These are phyloP conservation scores for Penicillium sclerotiorum DNA, from an alignment of 2,329 filamentous ascomycete species.

Conservation along the genomic window DNA sequence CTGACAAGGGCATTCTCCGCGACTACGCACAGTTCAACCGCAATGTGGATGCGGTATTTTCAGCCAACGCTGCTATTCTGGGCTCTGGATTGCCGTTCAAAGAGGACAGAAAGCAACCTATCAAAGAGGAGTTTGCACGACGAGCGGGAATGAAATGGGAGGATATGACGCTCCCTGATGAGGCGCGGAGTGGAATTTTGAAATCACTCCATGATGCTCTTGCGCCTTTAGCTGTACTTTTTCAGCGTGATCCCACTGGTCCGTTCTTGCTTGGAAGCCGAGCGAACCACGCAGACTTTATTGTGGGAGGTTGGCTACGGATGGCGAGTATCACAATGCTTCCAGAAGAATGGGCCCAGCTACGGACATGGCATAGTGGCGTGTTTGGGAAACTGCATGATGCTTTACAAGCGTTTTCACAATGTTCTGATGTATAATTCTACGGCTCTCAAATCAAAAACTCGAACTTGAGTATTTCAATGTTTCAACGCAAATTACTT, in stretches of 20 bases:
- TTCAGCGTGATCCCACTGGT: conserved; percentile 42
- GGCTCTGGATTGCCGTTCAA: conserved; percentile 54
- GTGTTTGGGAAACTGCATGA: not conserved
- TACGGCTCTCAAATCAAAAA: too few relatives aligned
- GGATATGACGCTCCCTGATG: conserved; percentile 38
- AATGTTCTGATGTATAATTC: too few relatives aligned
- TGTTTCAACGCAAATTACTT: too few relatives aligned
- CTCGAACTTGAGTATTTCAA: too few relatives aligned
- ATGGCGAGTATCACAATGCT: not conserved
- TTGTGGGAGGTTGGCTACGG: not conserved
- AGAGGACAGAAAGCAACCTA: conserved; percentile 48
- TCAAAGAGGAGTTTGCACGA: conserved; percentile 52
- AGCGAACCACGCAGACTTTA: not conserved
- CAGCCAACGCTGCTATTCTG: conserved; percentile 47
- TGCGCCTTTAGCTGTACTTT: conserved; percentile 48
- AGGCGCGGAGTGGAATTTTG: conserved; percentile 45
- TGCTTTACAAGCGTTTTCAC: too few relatives aligned
- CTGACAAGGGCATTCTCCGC: conserved; percentile 16
- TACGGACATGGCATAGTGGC: not conserved
- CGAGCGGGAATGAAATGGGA: conserved; percentile 52
- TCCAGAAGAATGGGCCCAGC: not conserved
- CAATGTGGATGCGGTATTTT: conserved; percentile 59
- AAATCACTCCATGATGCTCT: conserved; percentile 47
- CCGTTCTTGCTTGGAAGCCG: conserved; percentile 52
- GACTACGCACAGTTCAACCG: conserved; percentile 57